Evolutionary conservation across 108 stramenopile species (phyloP), one percentile per base, ranked within the genome.

Genomic region (Nitzschia inconspicua): DNA sequence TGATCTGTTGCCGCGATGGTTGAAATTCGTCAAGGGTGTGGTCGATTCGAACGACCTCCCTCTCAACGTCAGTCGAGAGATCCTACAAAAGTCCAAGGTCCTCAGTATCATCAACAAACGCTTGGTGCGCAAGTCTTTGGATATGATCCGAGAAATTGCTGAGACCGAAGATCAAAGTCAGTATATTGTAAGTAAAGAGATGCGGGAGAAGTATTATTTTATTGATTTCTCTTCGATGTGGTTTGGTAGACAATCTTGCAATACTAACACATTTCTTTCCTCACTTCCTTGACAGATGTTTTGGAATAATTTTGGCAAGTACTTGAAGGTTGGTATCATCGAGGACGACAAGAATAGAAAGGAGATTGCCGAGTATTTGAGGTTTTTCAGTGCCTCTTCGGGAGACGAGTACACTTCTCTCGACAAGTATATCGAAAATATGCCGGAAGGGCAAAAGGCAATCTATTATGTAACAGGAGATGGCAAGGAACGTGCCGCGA

Each of bases 401-500:
- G 87, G 70, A 4, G 89, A 95, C 11, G 86, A 95, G 47, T 84
- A 82, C 69, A 86, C 89, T 7, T 79, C 80, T 20, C 63, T 98
- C 42, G 88, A 91, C 19, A 72, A 94, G 57, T 98, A 98, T 73
- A 79, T 94, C 6, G 73, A 70, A 28, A 72, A 76, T 20, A 97
- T 97, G 96, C 84, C 91, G 37, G 94, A 93, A 63, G 81, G 68
- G 11, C 96, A 97, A 72, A 94, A 95, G 63, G 72, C 76, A 27
- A 96, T 98, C 62, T 97, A 95, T 57, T 98, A 94, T 81, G 93
- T 97, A 3, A 91, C 91, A 11, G 98, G 95, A 16, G 98, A 97
- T 41, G 91, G 93, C 34, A 87, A 73, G 68, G 76, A 76, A 37
- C 72, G 73, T 49, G 86, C 93, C 0, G 55, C 72, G 20, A 90